Conservation (phyloP, 345 rosid genomes). For the Corymbia maculata region DNA sequence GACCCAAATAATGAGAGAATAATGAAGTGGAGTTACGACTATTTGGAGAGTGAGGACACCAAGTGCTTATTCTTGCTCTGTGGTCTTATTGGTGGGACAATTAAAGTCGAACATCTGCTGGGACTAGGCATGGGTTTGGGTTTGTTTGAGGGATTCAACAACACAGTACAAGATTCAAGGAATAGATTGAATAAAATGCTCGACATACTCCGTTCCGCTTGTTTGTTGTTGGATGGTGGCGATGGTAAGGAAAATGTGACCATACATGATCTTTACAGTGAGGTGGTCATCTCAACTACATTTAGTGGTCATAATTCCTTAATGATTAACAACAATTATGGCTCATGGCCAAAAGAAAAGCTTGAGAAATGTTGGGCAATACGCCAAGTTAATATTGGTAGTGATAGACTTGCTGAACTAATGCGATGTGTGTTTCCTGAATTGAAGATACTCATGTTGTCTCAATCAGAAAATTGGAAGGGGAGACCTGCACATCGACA, state of each 20-base stretch:
- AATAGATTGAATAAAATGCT: not conserved
- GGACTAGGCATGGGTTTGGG: not conserved
- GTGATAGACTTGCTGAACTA: accelerated
- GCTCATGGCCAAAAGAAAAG: not conserved
- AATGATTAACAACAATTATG: not conserved
- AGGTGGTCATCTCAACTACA: not conserved
- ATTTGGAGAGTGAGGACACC: not conserved
- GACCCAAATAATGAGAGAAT: accelerated
- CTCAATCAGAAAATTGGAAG: too few relatives aligned
- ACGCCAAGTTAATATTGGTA: accelerated
- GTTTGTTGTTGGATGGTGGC: not conserved
- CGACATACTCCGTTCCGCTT: accelerated
- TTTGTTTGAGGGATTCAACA: not conserved
- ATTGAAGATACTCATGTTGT: not conserved
- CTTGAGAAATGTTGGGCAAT: not conserved
- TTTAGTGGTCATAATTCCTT: not conserved
- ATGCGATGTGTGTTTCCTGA: accelerated
- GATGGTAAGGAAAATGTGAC: not conserved
- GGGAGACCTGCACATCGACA: too few relatives aligned
- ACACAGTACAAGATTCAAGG: not conserved
- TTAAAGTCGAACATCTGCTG: accelerated
- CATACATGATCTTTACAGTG: not conserved
- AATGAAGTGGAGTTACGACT: not conserved
- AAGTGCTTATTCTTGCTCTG: not conserved
- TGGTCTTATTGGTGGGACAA: not conserved